Percentiles rank a stretch among this genome's conserved stretches.
phyloP scores from a whole-genome alignment of 345 rosid genomes.

The Citrus cavaleriei region DNA sequence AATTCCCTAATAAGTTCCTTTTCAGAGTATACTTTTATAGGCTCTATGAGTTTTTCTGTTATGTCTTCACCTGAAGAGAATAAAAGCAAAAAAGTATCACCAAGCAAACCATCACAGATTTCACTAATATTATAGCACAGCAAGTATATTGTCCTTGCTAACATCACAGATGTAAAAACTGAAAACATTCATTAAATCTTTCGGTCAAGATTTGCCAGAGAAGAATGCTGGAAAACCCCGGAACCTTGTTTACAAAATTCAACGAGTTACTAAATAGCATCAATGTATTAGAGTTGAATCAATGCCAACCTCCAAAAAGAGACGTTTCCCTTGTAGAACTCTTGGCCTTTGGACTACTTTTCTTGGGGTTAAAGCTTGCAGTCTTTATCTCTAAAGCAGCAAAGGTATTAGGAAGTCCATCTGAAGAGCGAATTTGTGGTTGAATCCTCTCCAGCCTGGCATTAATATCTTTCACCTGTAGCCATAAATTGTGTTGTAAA shows the following conservation, averaged over 20 bases:
- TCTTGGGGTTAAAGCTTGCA: slow-evolving; percentile 55
- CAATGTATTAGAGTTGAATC: background rate
- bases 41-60: slow-evolving; percentile 78
- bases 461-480: slow-evolving; percentile 94
- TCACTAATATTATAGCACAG: background rate
- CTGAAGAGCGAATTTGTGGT: slow-evolving; percentile 67
- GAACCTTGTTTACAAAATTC: background rate
- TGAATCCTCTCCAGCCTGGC: slow-evolving; percentile 92
- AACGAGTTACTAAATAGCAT: background rate
- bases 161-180: background rate
- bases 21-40: slow-evolving; percentile 87
- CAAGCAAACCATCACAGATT: background rate
- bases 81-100: slow-evolving; percentile 10
- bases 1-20: slow-evolving; percentile 90
- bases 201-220: background rate
- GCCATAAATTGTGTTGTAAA: slow-evolving; percentile 6
- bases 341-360: slow-evolving; percentile 86
- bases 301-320: slow-evolving; percentile 76
- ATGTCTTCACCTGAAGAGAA: slow-evolving; percentile 65
- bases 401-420: slow-evolving; percentile 47
- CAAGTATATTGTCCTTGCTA: background rate
- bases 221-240: background rate
- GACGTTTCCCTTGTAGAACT: slow-evolving; percentile 74
- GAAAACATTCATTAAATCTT: background rate
- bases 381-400: slow-evolving; percentile 61